phyloP scores from a whole-genome alignment of 2,329 filamentous ascomycete species.

The Botrytis porri region DNA sequence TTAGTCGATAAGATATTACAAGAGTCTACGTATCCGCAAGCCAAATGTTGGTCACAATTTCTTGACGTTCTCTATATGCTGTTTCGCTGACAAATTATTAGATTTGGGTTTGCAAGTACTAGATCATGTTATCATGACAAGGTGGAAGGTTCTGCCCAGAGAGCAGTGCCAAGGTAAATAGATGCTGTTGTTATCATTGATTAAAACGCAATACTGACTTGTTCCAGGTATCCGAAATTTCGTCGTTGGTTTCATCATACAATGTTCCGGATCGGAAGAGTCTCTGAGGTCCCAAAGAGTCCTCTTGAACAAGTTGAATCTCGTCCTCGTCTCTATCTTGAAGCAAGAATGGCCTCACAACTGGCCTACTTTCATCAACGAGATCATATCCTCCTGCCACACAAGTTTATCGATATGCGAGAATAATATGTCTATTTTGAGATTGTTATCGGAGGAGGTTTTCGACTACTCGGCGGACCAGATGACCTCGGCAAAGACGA shows the following conservation, averaged over 20 bases:
- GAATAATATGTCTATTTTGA: slow-evolving; percentile 99
- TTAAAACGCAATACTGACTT: slow-evolving; percentile 27
- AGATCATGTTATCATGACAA: slow-evolving; percentile 96
- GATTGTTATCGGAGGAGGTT: slow-evolving; percentile 93
- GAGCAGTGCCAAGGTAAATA: slow-evolving; percentile 84
- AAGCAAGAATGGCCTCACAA: slow-evolving; percentile 99
- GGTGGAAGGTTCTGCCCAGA: slow-evolving; percentile 96
- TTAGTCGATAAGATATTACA: slow-evolving; percentile 96
- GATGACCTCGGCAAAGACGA: slow-evolving; percentile 97
- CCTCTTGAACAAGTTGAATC: slow-evolving; percentile 95
- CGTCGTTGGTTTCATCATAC: slow-evolving; percentile 96
- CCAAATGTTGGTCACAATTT: slow-evolving; percentile 70
- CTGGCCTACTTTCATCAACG: slow-evolving; percentile 99
- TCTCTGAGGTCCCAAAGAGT: slow-evolving; percentile 79
- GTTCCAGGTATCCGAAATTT: slow-evolving; percentile 91
- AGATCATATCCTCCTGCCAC: slow-evolving; percentile 95
- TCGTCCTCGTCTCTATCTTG: slow-evolving; percentile 93
- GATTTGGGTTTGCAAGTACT: slow-evolving; percentile 94
- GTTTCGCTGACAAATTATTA: slow-evolving; percentile 41
- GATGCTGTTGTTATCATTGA: not conserved
- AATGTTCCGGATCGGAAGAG: slow-evolving; percentile 87
- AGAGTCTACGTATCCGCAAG: slow-evolving; percentile 89
- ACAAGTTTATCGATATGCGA: slow-evolving; percentile 96
- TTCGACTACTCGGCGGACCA: slow-evolving; percentile 99
- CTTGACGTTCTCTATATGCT: slow-evolving; percentile 3